phyloP scores from a whole-genome alignment of 139 green algal species.

The Chlorella vulgaris region DNA sequence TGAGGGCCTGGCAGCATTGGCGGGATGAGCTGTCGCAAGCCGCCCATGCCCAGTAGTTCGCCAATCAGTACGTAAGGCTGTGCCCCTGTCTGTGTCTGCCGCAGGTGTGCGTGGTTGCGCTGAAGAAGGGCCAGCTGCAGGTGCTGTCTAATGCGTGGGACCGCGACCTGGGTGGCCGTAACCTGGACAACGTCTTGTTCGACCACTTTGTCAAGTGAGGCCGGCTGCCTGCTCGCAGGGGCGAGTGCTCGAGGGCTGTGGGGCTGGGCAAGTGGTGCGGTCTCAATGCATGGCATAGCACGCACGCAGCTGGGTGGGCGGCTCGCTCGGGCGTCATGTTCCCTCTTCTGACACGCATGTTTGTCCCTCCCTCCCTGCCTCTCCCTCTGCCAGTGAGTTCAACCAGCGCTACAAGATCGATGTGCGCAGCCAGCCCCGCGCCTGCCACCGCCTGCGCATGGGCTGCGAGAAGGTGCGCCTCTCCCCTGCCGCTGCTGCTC shows the following conservation, averaged over 20 bases:
- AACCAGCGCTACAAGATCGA: conserved; percentile 87
- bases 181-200: conserved; percentile 93
- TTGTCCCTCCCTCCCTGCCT: too few relatives aligned
- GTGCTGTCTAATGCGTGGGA: conserved; percentile 93
- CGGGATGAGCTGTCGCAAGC: too few relatives aligned
- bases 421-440: conserved; percentile 79
- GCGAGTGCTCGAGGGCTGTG: neutral
- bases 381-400: conserved; percentile 88
- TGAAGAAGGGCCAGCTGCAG: conserved; percentile 89
- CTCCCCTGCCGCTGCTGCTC: too few relatives aligned
- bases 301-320: too few relatives aligned
- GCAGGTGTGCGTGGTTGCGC: conserved; percentile 90
- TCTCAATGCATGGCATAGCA: neutral
- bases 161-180: conserved; percentile 85
- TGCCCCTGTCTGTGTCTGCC: neutral
- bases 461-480: conserved; percentile 86
- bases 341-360: too few relatives aligned
- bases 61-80: too few relatives aligned
- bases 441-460: conserved; percentile 83
- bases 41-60: neutral
- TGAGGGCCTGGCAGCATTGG: too few relatives aligned
- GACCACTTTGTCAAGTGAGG: conserved; percentile 83
- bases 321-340: too few relatives aligned
- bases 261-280: too few relatives aligned
- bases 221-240: too few relatives aligned